Evolutionary conservation across 2,329 filamentous ascomycete genomes (phyloP), one percentile per base, ranked within the genome.

Genomic region (Arthroderma sp.): DNA sequence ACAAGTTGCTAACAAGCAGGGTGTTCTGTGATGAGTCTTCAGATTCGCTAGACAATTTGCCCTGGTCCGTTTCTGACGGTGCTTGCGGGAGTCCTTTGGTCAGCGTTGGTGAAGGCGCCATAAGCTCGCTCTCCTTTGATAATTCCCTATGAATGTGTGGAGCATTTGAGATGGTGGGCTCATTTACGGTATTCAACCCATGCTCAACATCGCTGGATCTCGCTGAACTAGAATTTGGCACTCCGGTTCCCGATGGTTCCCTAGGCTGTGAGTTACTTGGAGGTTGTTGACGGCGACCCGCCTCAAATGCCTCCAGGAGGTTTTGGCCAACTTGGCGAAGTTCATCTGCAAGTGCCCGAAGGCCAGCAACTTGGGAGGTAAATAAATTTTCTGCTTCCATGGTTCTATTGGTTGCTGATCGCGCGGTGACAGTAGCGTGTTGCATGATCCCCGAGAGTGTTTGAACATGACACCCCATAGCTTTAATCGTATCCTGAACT

Each of bases 1-100:
- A 60, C n/a, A 67, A 51, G 45, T 66, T 66, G 3, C 64, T 62
- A 41, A 68, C 58, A 43, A 68, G 66, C 29, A 68, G 50, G 6
- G 53, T 56, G 31, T 51, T 54, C 8, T 50, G 47, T 31, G 28
- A 47, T 31, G 39, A 27, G 6, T 22, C 9, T 7, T 34, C 10
- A 7, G 22, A 29, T 34, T 30, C 30, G 22, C 15, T n/a, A 29
- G 11, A 15, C 11, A 9, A 2, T 10, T 29, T 29, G n/a, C 32
- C 2, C 11, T 9, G 32, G 11, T 34, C 11, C 32, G 32, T 34
- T 34, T 34, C 11, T 34, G 32, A 11, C 8, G 32, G 11, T 9
- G 9, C 8, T 9, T 34, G 32, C 8, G 11, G 32, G 8, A 9
- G 32, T 34, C 32, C 11, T 9, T 11, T 34, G 32, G 32, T 34